Evolutionary conservation across 2,329 filamentous ascomycete genomes (phyloP).

Genomic region (Thelonectria olida): DNA sequence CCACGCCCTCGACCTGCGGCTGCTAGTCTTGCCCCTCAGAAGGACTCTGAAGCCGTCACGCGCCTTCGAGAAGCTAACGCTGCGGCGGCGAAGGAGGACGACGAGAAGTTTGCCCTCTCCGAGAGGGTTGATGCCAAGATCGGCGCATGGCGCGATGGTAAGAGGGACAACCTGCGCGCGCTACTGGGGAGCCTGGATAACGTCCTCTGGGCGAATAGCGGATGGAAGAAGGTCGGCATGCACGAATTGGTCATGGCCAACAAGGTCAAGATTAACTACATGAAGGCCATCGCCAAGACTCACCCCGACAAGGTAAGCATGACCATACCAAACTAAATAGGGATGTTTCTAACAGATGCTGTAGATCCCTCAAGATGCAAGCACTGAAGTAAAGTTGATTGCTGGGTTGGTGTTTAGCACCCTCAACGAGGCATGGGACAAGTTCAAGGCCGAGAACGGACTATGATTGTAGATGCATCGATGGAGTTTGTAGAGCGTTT

Average conservation of each 20-base stretch:
- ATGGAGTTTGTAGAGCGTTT: slow-evolving; percentile 40
- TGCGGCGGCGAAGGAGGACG: slow-evolving; percentile 85
- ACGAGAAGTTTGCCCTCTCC: slow-evolving; percentile 89
- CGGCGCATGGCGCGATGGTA: slow-evolving; percentile 85
- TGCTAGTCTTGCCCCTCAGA: slow-evolving; percentile 53
- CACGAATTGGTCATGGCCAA: slow-evolving; percentile 91
- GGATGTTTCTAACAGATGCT: slow-evolving; percentile 18
- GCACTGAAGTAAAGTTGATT: slow-evolving; percentile 72
- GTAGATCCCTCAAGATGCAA: slow-evolving; percentile 71
- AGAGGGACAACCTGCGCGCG: slow-evolving; percentile 90
- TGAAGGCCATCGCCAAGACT: slow-evolving; percentile 99
- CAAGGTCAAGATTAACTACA: slow-evolving; percentile 97
- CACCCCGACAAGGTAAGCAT: slow-evolving; percentile 93
- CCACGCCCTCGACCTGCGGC: slow-evolving; percentile 56
- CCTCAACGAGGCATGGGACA: slow-evolving; percentile 78
- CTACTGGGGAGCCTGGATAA: slow-evolving; percentile 86
- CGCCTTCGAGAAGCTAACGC: slow-evolving; percentile 85
- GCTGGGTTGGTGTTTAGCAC: slow-evolving; percentile 73
- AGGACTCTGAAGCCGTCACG: slow-evolving; percentile 79
- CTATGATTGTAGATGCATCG: slow-evolving; percentile 52
- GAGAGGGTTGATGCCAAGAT: slow-evolving; percentile 87
- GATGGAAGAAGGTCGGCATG: slow-evolving; percentile 97
- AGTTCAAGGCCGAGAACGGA: slow-evolving; percentile 75
- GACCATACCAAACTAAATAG: neutral
- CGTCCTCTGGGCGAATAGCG: slow-evolving; percentile 90